Conservation (phyloP, 2,329 filamentous ascomycete genomes). For the Plectosphaerella plurivora region DNA sequence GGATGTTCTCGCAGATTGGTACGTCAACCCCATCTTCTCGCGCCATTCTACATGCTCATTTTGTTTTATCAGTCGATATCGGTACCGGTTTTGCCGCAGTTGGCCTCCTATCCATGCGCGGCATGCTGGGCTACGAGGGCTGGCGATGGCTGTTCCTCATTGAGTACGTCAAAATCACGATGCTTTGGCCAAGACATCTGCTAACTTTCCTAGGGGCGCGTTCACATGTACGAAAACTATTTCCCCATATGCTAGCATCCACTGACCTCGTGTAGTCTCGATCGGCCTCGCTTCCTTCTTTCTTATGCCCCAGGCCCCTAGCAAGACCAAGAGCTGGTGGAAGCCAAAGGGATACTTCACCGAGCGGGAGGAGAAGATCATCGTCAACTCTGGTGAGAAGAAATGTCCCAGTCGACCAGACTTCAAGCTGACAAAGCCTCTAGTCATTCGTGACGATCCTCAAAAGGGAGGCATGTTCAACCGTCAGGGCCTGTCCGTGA, state of each 20-base stretch:
- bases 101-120: constrained; percentile 26
- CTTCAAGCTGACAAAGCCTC: constrained; percentile 6
- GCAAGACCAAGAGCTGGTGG: constrained; percentile 29
- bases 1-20: constrained; percentile 38
- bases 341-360: constrained; percentile 47
- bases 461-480: constrained; percentile 57
- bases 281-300: constrained; percentile 18
- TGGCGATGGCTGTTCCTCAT: constrained; percentile 47
- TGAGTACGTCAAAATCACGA: constrained; percentile 25
- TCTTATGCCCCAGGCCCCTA: constrained; percentile 20
- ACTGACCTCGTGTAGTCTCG: constrained; percentile 32
- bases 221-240: constrained; percentile 26
- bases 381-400: constrained; percentile 50
- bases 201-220: constrained; percentile 18
- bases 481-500: constrained; percentile 45
- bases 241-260: constrained; percentile 19
- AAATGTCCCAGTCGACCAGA: constrained; percentile 18
- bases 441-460: constrained; percentile 51
- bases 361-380: constrained; percentile 49
- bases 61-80: constrained; percentile 16
- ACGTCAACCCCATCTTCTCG: constrained; percentile 3
- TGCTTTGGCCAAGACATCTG: background rate
- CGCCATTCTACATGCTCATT: background rate
- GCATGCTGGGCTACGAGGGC: constrained; percentile 22
- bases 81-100: constrained; percentile 26